A percentile compares a stretch with the other conserved stretches of the same genome.
phyloP scores from a whole-genome alignment of 805 yeast genomes.

The Torulaspora delbrueckii region DNA sequence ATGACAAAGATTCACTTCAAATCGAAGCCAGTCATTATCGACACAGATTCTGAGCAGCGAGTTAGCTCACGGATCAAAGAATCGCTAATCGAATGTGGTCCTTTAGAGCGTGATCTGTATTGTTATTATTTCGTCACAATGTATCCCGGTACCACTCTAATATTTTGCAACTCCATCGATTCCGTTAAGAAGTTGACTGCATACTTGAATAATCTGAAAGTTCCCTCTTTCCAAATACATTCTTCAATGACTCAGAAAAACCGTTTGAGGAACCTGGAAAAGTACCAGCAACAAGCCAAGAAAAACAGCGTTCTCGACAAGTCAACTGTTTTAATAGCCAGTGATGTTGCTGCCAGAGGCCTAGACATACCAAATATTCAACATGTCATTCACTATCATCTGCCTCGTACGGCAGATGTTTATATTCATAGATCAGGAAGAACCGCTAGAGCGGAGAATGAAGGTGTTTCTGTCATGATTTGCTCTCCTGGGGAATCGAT shows the following conservation, averaged over 20 bases:
- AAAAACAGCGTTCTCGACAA: constrained; percentile 39
- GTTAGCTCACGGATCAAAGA: constrained; percentile 75
- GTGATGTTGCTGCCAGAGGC: constrained; percentile 98
- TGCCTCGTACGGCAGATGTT: constrained; percentile 90
- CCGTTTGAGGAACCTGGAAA: constrained; percentile 78
- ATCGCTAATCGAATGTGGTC: constrained; percentile 85
- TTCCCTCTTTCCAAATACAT: constrained; percentile 73
- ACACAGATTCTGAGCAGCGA: constrained; percentile 79
- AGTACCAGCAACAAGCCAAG: constrained; percentile 54
- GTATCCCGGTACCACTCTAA: constrained; percentile 85
- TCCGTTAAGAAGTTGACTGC: constrained; percentile 84
- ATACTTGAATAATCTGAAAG: constrained; percentile 59
- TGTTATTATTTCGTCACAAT: constrained; percentile 79
- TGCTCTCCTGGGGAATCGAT: constrained; percentile 92
- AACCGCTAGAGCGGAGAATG: constrained; percentile 92
- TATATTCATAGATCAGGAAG: constrained; percentile 96
- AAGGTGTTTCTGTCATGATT: constrained; percentile 91
- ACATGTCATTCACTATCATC: constrained; percentile 93
- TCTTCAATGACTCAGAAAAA: constrained; percentile 95
- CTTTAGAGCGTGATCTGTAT: constrained; percentile 83
- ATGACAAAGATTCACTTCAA: constrained; percentile 67
- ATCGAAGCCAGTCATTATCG: constrained; percentile 66
- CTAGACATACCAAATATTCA: constrained; percentile 85
- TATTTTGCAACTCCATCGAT: constrained; percentile 93
- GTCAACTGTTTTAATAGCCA: constrained; percentile 73